phyloP scores from a whole-genome alignment of 2,329 filamentous ascomycete genomes.

The Oidium heveae region DNA sequence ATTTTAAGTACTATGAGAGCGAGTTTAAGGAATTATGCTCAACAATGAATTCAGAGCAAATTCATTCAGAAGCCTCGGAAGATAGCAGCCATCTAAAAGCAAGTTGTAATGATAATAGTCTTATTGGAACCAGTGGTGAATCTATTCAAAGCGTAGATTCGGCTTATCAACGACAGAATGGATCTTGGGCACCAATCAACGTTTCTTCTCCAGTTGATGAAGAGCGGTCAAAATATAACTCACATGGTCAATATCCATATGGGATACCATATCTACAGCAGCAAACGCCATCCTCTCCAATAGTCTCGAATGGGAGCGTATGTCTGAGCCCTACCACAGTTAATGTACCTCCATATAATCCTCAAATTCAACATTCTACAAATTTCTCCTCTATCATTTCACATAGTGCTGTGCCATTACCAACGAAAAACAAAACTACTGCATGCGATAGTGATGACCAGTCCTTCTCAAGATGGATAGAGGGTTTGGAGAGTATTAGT shows the following conservation, averaged over 20 bases:
- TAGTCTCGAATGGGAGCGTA: neutral
- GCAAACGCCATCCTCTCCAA: neutral
- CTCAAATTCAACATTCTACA: neutral
- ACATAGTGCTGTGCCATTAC: slow-evolving; percentile 4
- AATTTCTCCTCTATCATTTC: neutral
- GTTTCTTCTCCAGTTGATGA: slow-evolving; percentile 8
- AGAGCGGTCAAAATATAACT: slow-evolving; percentile 6
- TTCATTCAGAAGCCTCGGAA: slow-evolving; percentile 8
- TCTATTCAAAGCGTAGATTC: slow-evolving; percentile 12
- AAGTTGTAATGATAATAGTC: slow-evolving; percentile 9
- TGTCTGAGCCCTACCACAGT: slow-evolving; percentile 5
- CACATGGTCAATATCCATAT: slow-evolving; percentile 5
- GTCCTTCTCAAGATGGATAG: slow-evolving; percentile 4
- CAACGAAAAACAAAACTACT: neutral
- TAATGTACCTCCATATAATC: slow-evolving; percentile 6
- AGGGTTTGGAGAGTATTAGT: slow-evolving; percentile 4
- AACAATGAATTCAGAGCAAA: slow-evolving; percentile 7
- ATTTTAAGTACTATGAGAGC: slow-evolving; percentile 25
- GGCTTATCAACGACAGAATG: slow-evolving; percentile 6
- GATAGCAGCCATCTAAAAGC: slow-evolving; percentile 9
- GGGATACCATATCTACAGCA: slow-evolving; percentile 1
- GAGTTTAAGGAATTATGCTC: slow-evolving; percentile 28
- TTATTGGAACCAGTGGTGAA: slow-evolving; percentile 8
- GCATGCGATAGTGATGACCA: neutral
- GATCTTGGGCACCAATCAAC: slow-evolving; percentile 12